Evolutionary conservation across 2,329 filamentous ascomycete species (phyloP).

Genomic region (Penicillium sp.): DNA sequence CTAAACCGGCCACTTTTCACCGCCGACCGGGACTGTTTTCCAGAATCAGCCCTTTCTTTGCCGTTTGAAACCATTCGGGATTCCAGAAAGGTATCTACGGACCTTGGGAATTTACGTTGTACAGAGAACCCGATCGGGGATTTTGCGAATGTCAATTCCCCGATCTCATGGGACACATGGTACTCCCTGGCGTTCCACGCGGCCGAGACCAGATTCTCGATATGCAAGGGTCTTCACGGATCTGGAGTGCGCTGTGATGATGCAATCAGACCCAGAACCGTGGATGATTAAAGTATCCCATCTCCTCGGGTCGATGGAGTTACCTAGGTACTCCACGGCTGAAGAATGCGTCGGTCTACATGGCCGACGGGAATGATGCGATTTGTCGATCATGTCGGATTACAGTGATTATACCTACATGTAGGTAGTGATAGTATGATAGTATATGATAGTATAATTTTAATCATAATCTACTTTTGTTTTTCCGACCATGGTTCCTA

Average conservation of each 20-base stretch:
- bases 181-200: background rate
- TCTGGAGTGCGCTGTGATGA: background rate
- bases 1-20: background rate
- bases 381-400: background rate
- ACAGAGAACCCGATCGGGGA: background rate
- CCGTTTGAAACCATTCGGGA: background rate
- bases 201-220: constrained; percentile 3
- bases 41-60: background rate
- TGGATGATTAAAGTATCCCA: background rate
- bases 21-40: background rate
- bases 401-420: background rate
- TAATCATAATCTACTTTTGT: background rate
- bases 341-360: background rate
- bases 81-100: background rate
- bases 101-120: background rate
- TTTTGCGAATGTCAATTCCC: background rate
- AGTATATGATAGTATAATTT: background rate
- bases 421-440: background rate
- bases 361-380: background rate
- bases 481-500: background rate
- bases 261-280: background rate
- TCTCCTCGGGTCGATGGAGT: background rate
- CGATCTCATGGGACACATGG: background rate
- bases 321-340: background rate
- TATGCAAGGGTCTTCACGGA: constrained; percentile 8